These are phyloP conservation scores for Blastocystis sp. DNA, from an alignment of 352 stramenopile species.

Conservation along the genomic window DNA sequence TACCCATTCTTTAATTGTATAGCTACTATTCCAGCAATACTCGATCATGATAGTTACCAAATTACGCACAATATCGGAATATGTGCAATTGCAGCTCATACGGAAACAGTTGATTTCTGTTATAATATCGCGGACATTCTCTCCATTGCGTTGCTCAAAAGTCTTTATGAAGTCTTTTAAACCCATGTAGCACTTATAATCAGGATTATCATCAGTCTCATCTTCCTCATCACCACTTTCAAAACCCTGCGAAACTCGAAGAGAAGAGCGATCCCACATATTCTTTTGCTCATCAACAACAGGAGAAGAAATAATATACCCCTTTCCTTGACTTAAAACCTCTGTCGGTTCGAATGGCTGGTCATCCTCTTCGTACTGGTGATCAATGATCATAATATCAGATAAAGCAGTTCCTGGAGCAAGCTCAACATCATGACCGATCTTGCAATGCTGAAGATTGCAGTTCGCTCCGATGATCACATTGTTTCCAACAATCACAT, in stretches of 20 bases:
- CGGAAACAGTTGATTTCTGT: constrained; percentile 55
- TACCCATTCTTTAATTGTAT: not conserved
- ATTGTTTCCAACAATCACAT: not conserved
- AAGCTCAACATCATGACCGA: not conserved
- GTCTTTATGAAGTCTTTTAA: not conserved
- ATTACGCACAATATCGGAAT: constrained; percentile 39
- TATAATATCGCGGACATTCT: not conserved
- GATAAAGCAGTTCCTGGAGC: not conserved
- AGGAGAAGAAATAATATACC: not conserved
- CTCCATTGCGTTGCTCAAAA: not conserved
- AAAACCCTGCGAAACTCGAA: not conserved
- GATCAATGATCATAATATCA: not conserved
- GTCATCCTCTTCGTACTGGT: not conserved
- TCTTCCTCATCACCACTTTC: constrained; percentile 41
- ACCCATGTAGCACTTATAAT: not conserved
- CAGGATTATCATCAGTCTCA: not conserved
- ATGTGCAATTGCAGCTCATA: constrained; percentile 28
- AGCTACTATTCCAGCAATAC: not conserved
- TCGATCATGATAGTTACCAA: constrained; percentile 31
- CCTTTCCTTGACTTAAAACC: not conserved
- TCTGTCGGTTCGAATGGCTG: not conserved
- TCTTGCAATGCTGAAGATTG: not conserved
- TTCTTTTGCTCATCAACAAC: not conserved
- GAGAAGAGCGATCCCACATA: not conserved
- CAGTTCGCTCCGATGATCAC: not conserved